These are phyloP conservation scores for Leishmania guyanensis DNA, from an alignment of 208 protist species.

Conservation along the genomic window DNA sequence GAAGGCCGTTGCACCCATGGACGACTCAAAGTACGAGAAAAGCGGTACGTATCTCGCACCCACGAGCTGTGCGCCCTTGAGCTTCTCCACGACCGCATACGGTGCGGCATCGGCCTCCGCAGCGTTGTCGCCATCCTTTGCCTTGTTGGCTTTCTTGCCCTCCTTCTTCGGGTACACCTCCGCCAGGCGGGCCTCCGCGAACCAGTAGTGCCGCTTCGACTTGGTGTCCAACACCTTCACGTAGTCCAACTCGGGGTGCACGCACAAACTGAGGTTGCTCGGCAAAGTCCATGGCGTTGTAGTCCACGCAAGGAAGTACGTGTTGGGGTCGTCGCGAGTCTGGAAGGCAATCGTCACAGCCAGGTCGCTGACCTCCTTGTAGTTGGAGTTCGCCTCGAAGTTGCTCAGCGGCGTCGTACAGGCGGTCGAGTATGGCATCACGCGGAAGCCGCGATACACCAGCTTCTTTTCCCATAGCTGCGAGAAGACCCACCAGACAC, in stretches of 20 bases:
- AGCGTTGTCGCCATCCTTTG: slow-evolving; percentile 11
- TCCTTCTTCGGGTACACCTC: slow-evolving; percentile 85
- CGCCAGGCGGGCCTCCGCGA: slow-evolving; percentile 72
- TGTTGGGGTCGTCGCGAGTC: slow-evolving; percentile 66
- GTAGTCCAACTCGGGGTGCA: slow-evolving; percentile 98
- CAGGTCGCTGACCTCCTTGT: slow-evolving; percentile 98
- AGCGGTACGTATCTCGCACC: slow-evolving; percentile 96
- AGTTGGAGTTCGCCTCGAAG: slow-evolving; percentile 99
- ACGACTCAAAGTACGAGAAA: slow-evolving; percentile 96
- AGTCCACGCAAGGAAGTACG: slow-evolving; percentile 98
- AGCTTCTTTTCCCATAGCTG: slow-evolving; percentile 97
- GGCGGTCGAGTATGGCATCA: slow-evolving; percentile 99
- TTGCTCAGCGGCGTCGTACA: slow-evolving; percentile 99
- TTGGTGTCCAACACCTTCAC: slow-evolving; percentile 94
- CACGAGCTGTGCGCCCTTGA: slow-evolving; percentile 90
- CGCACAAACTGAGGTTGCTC: slow-evolving; percentile 98
- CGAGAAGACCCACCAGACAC: slow-evolving; percentile 99
- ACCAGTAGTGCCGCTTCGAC: slow-evolving; percentile 82
- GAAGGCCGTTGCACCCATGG: slow-evolving; percentile 83
- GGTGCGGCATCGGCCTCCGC: slow-evolving; percentile 30
- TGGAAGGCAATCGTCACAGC: slow-evolving; percentile 94
- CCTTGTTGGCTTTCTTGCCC: slow-evolving; percentile 30
- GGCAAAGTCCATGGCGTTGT: slow-evolving; percentile 99
- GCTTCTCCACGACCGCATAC: slow-evolving; percentile 78
- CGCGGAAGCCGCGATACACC: slow-evolving; percentile 99